Percentiles rank a stretch among this genome's conserved stretches.
Conservation (phyloP, 768 basidiomycete genomes). For the Pleurotus djamor region DNA sequence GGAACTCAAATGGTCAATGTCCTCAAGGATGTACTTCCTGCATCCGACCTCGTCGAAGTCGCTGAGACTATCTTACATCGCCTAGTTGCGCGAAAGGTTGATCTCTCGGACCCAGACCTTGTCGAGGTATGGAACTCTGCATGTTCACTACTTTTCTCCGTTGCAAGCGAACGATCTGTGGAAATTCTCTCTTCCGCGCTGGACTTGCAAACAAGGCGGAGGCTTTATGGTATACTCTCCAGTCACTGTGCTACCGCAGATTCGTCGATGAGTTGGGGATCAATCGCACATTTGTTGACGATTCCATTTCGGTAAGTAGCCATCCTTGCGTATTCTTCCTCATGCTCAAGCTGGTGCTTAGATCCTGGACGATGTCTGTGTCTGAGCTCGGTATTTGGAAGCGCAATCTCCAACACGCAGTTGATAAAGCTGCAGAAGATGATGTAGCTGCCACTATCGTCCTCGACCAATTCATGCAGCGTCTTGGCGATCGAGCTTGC, state of each 20-base stretch:
- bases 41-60: constrained; percentile 33
- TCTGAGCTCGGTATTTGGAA: constrained; percentile 43
- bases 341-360: constrained; percentile 17
- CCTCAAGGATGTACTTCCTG: constrained; percentile 45
- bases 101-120: constrained; percentile 34
- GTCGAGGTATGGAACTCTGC: constrained; percentile 44
- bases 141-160: constrained; percentile 44
- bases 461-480: constrained; percentile 23
- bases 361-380: constrained; percentile 42
- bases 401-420: constrained; percentile 25
- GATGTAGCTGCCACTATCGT: constrained; percentile 17
- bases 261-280: constrained; percentile 30
- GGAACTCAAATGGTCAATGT: constrained; percentile 27
- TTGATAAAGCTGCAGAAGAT: constrained; percentile 18
- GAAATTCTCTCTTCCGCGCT: constrained; percentile 24
- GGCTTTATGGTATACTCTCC: constrained; percentile 48
- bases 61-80: constrained; percentile 46
- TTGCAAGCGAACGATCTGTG: constrained; percentile 37
- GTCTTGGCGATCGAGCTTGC: constrained; percentile 17
- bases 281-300: constrained; percentile 39
- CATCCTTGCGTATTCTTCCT: not conserved
- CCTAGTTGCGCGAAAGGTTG: constrained; percentile 41
- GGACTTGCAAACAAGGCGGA: constrained; percentile 32
- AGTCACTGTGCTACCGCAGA: constrained; percentile 23
- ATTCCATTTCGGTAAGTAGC: constrained; percentile 44